Base-by-base conservation (phyloP, 805 yeast species). In the Candida nonsorbophila region DNA sequence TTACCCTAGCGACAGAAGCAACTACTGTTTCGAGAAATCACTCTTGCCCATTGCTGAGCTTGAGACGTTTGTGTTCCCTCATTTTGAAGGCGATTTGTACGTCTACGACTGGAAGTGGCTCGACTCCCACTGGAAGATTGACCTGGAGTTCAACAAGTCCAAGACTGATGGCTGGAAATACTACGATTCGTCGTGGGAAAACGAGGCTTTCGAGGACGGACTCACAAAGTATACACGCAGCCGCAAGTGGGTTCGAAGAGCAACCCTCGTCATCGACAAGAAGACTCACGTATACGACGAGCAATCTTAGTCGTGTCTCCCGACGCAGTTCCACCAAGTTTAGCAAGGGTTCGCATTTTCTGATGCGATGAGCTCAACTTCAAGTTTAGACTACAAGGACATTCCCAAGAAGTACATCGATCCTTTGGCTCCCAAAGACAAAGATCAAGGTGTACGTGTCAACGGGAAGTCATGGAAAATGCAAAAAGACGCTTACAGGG, bases 401-500 rank as follows among this genome's bases (percentile, higher is more conserved):
- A 58, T 58, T 20, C 63, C 64, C 27, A 52, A 56, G 46, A 58
- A 42, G 36, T 58, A 48, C 37, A 47, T 57, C 26, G 50, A 60
- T 34, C 64, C 66, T 4, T 41, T 53, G 14, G 46, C 43, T 2
- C 48, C 51, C 7, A 58, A 56, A 32, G 65, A 52, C n/a, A 46
- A 40, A 17, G 62, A 51, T 3, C 72, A 64, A 42, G 81, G 81
- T 4, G 24, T 58, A 8, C 52, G 74, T 33, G 73, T 72, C n/a
- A 72, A 71, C 49, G 86, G 86, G 21, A 82, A 83, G 49, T 63
- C 69, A 23, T 84, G 88, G 88, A 84, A 84, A 45, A 68, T 64
- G 10, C 69, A 69, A 33, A 83, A 80, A 45, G 72, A 64, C 31
- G 84, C 87, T 4, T 77, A 79, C 47, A 70, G 87, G 50, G 72